Conservation (phyloP, 768 basidiomycete genomes). For the Baorangia bicolor region DNA sequence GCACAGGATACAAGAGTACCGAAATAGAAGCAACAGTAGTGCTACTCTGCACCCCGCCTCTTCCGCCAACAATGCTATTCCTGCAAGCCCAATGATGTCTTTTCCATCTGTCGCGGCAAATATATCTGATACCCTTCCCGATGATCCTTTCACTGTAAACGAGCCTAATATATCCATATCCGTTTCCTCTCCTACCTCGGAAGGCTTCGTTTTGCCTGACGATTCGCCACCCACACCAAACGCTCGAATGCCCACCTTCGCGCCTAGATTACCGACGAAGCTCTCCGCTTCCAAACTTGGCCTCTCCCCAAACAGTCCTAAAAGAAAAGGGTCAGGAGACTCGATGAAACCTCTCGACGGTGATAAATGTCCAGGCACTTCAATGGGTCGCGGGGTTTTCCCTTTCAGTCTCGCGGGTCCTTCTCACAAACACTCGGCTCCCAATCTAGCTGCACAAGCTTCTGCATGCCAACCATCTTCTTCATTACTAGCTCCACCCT, state of each 20-base stretch:
- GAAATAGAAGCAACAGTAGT: slow-evolving; percentile 56
- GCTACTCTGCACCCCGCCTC: slow-evolving; percentile 47
- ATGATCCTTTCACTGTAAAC: slow-evolving; percentile 16
- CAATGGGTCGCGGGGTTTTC: slow-evolving; percentile 27
- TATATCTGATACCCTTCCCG: slow-evolving; percentile 22
- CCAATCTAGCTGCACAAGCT: slow-evolving; percentile 14
- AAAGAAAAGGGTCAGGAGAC: slow-evolving; percentile 50
- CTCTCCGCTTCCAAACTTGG: slow-evolving; percentile 53
- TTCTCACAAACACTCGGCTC: slow-evolving; percentile 28
- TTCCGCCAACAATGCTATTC: slow-evolving; percentile 24
- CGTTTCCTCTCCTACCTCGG: slow-evolving; percentile 43
- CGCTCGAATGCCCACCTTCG: slow-evolving; percentile 66
- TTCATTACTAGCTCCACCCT: slow-evolving; percentile 49
- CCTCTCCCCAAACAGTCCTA: slow-evolving; percentile 49
- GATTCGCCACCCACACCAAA: slow-evolving; percentile 47
- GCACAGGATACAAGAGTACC: slow-evolving; percentile 63
- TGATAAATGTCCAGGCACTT: slow-evolving; percentile 16
- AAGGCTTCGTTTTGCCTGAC: slow-evolving; percentile 33
- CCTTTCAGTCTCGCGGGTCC: slow-evolving; percentile 30
- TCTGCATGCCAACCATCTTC: slow-evolving; percentile 40
- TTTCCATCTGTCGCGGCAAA: slow-evolving; percentile 37
- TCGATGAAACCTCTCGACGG: slow-evolving; percentile 34
- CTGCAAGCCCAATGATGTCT: slow-evolving; percentile 35
- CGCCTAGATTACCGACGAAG: slow-evolving; percentile 70
- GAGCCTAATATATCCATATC: slow-evolving; percentile 46